These are phyloP conservation scores for Alternaria rosae DNA, from an alignment of 2,329 filamentous ascomycete species.

Conservation along the genomic window DNA sequence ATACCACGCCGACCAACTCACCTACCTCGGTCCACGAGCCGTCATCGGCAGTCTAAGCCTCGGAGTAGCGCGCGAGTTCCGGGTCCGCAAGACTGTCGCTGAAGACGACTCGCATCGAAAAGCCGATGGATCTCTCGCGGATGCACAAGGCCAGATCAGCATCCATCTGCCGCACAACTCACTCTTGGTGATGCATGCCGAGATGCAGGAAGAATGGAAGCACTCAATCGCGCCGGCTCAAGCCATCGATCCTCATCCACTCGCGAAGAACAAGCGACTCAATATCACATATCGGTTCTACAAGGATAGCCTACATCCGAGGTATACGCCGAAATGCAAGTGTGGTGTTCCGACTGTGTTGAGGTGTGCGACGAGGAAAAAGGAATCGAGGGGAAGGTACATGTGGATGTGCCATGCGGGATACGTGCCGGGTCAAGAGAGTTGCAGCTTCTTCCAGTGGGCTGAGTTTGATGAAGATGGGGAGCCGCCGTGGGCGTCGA, in stretches of 20 bases:
- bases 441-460: constrained; percentile 46
- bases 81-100: constrained; percentile 78
- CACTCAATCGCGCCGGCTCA: constrained; percentile 79
- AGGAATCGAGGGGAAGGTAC: constrained; percentile 78
- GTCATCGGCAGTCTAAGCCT: constrained; percentile 90
- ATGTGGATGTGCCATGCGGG: constrained; percentile 94
- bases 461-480: constrained; percentile 70
- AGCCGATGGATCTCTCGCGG: constrained; percentile 53
- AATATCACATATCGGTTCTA: constrained; percentile 96
- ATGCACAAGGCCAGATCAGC: constrained; percentile 83
- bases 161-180: constrained; percentile 96
- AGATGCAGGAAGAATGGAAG: constrained; percentile 98
- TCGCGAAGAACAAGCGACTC: constrained; percentile 81
- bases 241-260: constrained; percentile 82
- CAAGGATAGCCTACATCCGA: constrained; percentile 76
- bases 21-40: constrained; percentile 87
- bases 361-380: constrained; percentile 80
- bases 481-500: constrained; percentile 68
- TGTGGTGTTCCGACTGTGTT: constrained; percentile 75
- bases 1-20: constrained; percentile 91
- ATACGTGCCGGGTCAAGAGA: constrained; percentile 69
- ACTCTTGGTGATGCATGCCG: constrained; percentile 92
- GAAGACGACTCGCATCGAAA: constrained; percentile 57
- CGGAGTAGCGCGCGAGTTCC: constrained; percentile 91
- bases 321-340: constrained; percentile 76